phyloP scores from a whole-genome alignment of 306 rosid species.

The Prunus fruticosa region DNA sequence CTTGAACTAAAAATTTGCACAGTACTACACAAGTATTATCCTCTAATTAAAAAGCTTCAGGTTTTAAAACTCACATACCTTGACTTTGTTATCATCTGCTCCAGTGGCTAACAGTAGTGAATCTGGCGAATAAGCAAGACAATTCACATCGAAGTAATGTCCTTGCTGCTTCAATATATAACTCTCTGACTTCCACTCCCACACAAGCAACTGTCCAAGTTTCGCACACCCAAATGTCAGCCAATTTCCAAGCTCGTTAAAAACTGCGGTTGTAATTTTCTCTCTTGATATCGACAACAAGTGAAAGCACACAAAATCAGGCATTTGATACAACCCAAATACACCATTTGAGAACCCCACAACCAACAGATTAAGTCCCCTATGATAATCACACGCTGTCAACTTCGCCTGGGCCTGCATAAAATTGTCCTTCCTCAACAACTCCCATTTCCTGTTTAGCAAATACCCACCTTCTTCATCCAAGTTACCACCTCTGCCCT shows the following conservation, averaged over 20 bases:
- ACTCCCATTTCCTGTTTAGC: conserved; percentile 65
- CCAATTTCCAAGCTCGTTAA: conserved; percentile 91
- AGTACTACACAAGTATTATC: background rate
- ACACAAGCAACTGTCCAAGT: conserved; percentile 90
- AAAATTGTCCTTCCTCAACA: conserved; percentile 73
- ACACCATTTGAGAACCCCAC: conserved; percentile 86
- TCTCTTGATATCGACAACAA: conserved; percentile 75
- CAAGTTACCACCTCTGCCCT: conserved; percentile 26
- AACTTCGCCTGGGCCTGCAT: conserved; percentile 55
- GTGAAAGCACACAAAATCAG: conserved; percentile 88
- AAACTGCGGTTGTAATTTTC: conserved; percentile 74
- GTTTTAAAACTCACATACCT: conserved; percentile 40
- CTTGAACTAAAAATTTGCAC: background rate
- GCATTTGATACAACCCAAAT: conserved; percentile 88
- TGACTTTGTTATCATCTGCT: conserved; percentile 98
- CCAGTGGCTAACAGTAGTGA: conserved; percentile 91
- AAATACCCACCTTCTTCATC: conserved; percentile 51
- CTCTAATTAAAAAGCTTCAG: background rate
- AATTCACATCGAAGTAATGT: conserved; percentile 91
- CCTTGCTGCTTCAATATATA: conserved; percentile 97
- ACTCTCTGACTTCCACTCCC: conserved; percentile 96
- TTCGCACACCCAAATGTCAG: conserved; percentile 83
- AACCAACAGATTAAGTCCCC: conserved; percentile 73
- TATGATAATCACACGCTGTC: conserved; percentile 79
- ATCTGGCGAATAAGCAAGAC: conserved; percentile 79